phyloP scores from a whole-genome alignment of 2,329 filamentous ascomycete species.

The Calycina herbarum region DNA sequence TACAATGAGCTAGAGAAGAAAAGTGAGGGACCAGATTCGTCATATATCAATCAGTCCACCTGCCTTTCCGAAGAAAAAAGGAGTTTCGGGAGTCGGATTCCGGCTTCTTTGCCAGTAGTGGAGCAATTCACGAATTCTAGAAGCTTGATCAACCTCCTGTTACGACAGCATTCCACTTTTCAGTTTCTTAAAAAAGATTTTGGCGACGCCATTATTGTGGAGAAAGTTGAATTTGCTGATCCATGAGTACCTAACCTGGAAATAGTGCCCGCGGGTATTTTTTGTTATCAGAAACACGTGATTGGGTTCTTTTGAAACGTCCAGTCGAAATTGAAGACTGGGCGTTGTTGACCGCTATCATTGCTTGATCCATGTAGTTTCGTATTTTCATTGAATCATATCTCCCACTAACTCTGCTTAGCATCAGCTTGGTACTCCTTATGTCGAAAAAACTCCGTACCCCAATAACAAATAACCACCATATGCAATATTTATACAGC shows the following conservation, averaged over 20 bases:
- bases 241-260: neutral
- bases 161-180: neutral
- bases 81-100: too few relatives aligned
- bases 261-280: neutral
- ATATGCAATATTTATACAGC: conserved; percentile 16
- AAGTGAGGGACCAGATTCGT: too few relatives aligned
- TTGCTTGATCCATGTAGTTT: neutral
- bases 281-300: neutral
- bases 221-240: neutral
- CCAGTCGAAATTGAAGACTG: neutral
- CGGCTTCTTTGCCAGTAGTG: too few relatives aligned
- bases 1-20: neutral
- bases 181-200: neutral
- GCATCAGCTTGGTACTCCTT: conserved; percentile 8
- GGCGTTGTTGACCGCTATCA: neutral
- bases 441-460: neutral
- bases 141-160: neutral
- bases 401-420: neutral
- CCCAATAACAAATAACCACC: neutral
- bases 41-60: too few relatives aligned
- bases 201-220: neutral
- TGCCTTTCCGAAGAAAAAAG: too few relatives aligned
- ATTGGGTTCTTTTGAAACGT: neutral
- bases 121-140: too few relatives aligned
- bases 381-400: conserved; percentile 5